phyloP scores from a whole-genome alignment of 768 basidiomycete species.

The Baorangia bicolor region DNA sequence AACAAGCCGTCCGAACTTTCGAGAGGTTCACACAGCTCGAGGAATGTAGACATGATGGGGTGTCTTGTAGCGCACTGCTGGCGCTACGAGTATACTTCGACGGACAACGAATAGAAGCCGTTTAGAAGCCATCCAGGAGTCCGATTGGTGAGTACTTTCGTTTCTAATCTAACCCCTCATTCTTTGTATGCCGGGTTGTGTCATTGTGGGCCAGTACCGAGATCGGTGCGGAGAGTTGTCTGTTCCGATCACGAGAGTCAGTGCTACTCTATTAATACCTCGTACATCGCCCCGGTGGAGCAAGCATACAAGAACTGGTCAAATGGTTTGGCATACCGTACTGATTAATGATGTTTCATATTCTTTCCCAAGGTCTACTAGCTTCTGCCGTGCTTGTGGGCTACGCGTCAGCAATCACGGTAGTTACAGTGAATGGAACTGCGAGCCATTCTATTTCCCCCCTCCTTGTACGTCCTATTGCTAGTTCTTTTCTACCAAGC shows the following conservation, averaged over 20 bases:
- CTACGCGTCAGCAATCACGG: slow-evolving; percentile 16
- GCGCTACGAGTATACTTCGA: not conserved
- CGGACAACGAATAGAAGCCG: not conserved
- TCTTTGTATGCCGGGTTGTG: not conserved
- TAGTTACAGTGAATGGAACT: slow-evolving; percentile 43
- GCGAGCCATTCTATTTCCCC: slow-evolving; percentile 53
- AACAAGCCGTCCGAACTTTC: too few species aligned
- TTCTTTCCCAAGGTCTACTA: not conserved
- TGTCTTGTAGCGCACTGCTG: too few species aligned
- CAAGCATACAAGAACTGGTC: not conserved
- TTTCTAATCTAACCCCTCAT: not conserved
- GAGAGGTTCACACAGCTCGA: too few species aligned
- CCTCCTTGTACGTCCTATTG: slow-evolving; percentile 40
- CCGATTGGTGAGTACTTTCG: not conserved
- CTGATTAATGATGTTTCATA: not conserved
- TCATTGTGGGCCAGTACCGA: not conserved
- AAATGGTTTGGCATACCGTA: not conserved
- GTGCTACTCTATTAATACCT: not conserved
- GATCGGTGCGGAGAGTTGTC: not conserved
- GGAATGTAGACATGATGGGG: too few species aligned
- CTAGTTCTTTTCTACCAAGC: too few species aligned
- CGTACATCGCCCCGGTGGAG: not conserved
- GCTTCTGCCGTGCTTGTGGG: not conserved
- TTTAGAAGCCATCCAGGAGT: not conserved
- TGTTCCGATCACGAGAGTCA: not conserved